These are phyloP conservation scores for Miscanthus lutarioriparius DNA, from an alignment of 176 grass and related monocot genomes.

Conservation along the genomic window DNA sequence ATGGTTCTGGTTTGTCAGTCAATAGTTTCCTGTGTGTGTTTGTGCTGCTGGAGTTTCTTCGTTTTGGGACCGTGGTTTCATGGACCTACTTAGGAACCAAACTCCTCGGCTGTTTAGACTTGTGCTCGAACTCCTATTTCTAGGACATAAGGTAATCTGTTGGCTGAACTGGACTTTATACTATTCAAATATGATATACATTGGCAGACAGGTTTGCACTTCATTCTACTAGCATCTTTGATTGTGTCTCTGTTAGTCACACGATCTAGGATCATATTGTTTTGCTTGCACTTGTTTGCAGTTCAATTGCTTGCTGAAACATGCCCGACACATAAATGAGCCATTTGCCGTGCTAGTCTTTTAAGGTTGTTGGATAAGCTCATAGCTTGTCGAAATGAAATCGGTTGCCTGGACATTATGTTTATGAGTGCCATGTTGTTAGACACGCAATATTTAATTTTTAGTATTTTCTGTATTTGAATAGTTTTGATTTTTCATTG, in stretches of 20 bases:
- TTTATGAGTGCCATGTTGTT: background rate
- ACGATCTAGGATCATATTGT: background rate
- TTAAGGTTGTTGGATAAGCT: background rate
- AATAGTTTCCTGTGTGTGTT: background rate
- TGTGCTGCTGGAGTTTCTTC: background rate
- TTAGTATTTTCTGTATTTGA: background rate
- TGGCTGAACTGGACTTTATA: background rate
- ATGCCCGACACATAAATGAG: background rate
- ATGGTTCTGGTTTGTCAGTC: background rate
- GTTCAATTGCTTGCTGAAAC: background rate
- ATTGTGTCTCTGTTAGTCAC: background rate
- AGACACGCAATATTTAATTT: background rate
- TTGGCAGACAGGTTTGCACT: background rate
- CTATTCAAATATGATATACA: background rate
- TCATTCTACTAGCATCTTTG: background rate
- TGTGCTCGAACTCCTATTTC: background rate
- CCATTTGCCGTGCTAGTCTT: background rate
- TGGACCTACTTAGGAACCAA: background rate
- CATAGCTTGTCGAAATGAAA: background rate
- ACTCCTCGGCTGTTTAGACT: background rate
- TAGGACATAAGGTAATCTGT: background rate
- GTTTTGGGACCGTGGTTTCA: background rate
- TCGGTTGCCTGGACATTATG: background rate
- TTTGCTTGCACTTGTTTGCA: background rate
- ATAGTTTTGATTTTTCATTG: background rate